Evolutionary conservation across 495 filamentous ascomycete species (phyloP), one percentile per base, ranked within the genome.

Genomic region (Parathielavia hyrcaniae): DNA sequence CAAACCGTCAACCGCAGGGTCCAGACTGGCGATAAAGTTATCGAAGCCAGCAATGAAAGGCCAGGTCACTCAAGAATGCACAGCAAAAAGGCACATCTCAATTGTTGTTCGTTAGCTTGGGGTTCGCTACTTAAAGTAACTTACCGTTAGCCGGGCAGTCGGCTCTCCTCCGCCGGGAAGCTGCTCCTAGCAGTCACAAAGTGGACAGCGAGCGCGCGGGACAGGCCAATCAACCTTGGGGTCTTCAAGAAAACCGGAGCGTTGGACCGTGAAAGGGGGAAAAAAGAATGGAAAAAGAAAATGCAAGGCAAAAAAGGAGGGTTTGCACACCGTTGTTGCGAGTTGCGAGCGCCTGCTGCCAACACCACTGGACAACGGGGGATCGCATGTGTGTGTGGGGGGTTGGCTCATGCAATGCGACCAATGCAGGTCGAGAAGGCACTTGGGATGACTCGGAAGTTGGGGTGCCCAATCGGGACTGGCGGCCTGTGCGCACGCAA

Each of bases 11-110:
- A 45, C 53, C 63, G 50, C 2, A 30, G 6, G 55, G 58, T 23
- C 47, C 43, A 19, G 14, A 13, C 41, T 57, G 22, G 46, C 53
- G 43, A 61, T 56, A 61, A 61, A 52, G 35, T 43, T 58, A 16
- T 45, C 52, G 52, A 32, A 35, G 52, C 50, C 38, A 30, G 26
- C 9, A 26, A 50, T 35, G n/a, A 35, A 13, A 30, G 26, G 6
- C 6, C n/a, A n/a, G n/a, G n/a, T 30, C 6, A 3, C 20, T 49
- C 26, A 11, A 20, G 39, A 41, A 41, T 30, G 26, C 6, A 6
- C 26, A 30, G 26, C 6, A 30, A 30, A 30, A 30, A 30, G 26
- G 26, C 26, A 30, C 3, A 2, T 30, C 6, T 30, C 26, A 30
- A 30, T 30, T 30, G 26, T 30, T 30, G 26, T 30, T 30, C 26